Evolutionary conservation across 441 rosid species (phyloP).

Genomic region (Euphorbia schlechtendalii): DNA sequence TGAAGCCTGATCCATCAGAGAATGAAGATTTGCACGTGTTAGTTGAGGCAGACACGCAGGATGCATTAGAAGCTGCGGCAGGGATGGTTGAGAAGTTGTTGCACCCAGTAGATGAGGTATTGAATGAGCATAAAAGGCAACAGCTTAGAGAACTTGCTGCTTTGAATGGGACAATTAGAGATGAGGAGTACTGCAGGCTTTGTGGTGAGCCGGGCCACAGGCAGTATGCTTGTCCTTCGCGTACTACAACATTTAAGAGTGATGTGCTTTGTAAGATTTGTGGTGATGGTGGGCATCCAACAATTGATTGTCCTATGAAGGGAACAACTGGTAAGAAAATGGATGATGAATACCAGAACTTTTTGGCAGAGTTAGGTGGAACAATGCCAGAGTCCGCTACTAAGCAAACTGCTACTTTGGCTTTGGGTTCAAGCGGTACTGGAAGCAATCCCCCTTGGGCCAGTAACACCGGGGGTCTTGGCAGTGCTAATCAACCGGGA

Average conservation of each 20-base stretch:
- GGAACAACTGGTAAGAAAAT: constrained; percentile 93
- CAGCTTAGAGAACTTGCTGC: constrained; percentile 95
- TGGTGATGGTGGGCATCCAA: constrained; percentile 98
- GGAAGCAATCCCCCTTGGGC: constrained; percentile 89
- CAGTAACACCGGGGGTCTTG: constrained; percentile 47
- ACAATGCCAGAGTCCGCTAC: constrained; percentile 81
- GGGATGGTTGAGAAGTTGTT: constrained; percentile 93
- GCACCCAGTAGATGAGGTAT: constrained; percentile 95
- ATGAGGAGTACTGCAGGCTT: constrained; percentile 85
- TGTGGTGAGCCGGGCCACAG: constrained; percentile 94
- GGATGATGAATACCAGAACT: constrained; percentile 97
- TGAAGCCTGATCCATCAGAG: constrained; percentile 82
- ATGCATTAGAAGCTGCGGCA: constrained; percentile 84
- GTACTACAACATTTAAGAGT: constrained; percentile 79
- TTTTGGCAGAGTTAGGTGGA: constrained; percentile 86
- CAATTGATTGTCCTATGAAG: constrained; percentile 90
- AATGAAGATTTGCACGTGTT: constrained; percentile 96
- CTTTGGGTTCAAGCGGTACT: constrained; percentile 59
- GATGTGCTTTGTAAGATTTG: constrained; percentile 96
- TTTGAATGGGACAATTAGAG: constrained; percentile 92
- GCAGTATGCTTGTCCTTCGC: constrained; percentile 86
- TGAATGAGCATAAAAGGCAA: constrained; percentile 97
- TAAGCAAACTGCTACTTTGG: constrained; percentile 59
- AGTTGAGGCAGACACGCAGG: constrained; percentile 92
- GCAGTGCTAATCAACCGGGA: constrained; percentile 59